These are phyloP conservation scores for Penicillium sp. DNA, from an alignment of 2,329 filamentous ascomycete species.

Conservation along the genomic window DNA sequence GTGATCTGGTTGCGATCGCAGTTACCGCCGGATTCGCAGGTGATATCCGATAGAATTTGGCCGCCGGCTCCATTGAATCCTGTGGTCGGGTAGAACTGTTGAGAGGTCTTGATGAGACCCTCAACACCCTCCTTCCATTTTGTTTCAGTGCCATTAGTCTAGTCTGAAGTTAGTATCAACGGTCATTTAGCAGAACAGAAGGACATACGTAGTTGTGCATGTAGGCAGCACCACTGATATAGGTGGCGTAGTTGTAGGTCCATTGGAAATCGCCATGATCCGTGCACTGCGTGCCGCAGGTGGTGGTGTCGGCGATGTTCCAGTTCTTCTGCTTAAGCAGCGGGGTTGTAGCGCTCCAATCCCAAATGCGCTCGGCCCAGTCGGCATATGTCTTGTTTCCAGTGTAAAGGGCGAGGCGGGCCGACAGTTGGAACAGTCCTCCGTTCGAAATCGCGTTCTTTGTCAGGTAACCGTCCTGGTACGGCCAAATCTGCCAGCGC, in stretches of 20 bases:
- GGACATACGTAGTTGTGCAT: constrained; percentile 55
- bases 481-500: constrained; percentile 81
- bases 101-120: constrained; percentile 54
- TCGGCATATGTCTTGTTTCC: constrained; percentile 74
- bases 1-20: constrained; percentile 72
- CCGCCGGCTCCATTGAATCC: constrained; percentile 35
- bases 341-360: constrained; percentile 56
- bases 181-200: neutral
- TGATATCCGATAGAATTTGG: constrained; percentile 63
- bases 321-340: constrained; percentile 52
- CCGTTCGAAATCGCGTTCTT: constrained; percentile 62
- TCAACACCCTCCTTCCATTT: constrained; percentile 61
- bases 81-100: constrained; percentile 53
- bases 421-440: constrained; percentile 58
- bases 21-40: constrained; percentile 61
- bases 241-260: constrained; percentile 59
- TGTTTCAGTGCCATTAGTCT: constrained; percentile 41
- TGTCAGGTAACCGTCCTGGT: constrained; percentile 66
- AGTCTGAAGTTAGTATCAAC: constrained; percentile 11
- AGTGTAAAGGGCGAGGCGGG: constrained; percentile 75
- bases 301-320: constrained; percentile 58
- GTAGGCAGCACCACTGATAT: constrained; percentile 56
- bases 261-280: constrained; percentile 56
- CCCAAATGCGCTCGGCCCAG: constrained; percentile 70
- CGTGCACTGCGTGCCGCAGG: constrained; percentile 51